phyloP scores from a whole-genome alignment of 2,329 filamentous ascomycete genomes.

The Immersiporthe knoxdaviesiana region DNA sequence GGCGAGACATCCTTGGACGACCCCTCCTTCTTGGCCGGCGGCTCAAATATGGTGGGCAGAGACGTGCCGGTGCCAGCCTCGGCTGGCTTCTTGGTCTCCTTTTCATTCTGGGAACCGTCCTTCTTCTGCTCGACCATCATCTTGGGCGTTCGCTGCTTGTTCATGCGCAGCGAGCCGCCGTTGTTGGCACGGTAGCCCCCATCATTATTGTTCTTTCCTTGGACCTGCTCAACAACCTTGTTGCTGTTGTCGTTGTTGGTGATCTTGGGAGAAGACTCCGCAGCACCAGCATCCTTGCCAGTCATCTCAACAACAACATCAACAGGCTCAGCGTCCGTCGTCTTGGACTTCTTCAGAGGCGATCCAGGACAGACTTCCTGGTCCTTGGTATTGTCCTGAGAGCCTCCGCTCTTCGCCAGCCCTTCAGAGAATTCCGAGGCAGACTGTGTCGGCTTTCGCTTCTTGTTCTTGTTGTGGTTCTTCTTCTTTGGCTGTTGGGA shows the following conservation, averaged over 20 bases:
- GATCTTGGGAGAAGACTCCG: not conserved
- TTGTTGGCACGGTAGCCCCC: constrained; percentile 35
- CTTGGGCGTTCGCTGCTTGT: constrained; percentile 16
- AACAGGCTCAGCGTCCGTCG: not conserved
- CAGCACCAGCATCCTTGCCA: not conserved
- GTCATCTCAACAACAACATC: not conserved
- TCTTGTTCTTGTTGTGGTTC: constrained; percentile 21
- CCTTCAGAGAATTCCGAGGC: constrained; percentile 2
- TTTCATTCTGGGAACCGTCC: constrained; percentile 1
- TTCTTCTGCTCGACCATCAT: constrained; percentile 21
- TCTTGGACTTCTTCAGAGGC: constrained; percentile 16
- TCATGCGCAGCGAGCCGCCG: constrained; percentile 41
- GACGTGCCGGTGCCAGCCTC: constrained; percentile 6
- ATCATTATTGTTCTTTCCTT: not conserved
- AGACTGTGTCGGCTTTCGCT: constrained; percentile 18
- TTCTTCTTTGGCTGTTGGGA: constrained; percentile 13
- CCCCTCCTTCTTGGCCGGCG: constrained; percentile 1
- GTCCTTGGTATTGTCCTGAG: constrained; percentile 4
- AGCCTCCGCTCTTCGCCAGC: constrained; percentile 15
- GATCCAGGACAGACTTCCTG: constrained; percentile 8
- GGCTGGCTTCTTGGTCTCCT: not conserved
- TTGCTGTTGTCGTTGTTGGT: not conserved
- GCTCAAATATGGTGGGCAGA: constrained; percentile 15
- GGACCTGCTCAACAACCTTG: not conserved
- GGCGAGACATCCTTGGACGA: constrained; percentile 9